These are phyloP conservation scores for Chaetomium globosum DNA, from an alignment of 2,329 filamentous ascomycete species.

Conservation along the genomic window DNA sequence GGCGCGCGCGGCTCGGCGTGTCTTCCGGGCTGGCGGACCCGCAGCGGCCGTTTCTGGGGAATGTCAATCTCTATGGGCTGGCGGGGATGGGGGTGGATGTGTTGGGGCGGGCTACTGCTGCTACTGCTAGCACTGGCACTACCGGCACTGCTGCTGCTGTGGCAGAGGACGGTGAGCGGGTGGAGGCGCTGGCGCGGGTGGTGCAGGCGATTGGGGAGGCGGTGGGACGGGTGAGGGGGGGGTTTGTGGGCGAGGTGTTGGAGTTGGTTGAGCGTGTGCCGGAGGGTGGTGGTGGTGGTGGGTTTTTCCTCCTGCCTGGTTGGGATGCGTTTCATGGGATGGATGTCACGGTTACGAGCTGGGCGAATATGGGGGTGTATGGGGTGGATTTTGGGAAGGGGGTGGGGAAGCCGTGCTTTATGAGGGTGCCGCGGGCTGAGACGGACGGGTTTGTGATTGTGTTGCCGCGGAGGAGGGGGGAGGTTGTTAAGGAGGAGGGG, in stretches of 20 bases:
- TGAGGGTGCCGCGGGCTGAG: slow-evolving; percentile 17
- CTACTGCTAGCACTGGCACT: no score
- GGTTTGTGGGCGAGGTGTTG: slow-evolving; percentile 13
- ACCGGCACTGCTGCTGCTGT: no score
- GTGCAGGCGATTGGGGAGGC: slow-evolving; percentile 9
- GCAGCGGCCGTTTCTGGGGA: slow-evolving; percentile 20
- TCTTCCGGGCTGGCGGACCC: neutral
- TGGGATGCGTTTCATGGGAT: neutral
- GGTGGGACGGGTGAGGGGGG: slow-evolving; percentile 13
- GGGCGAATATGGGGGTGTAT: slow-evolving; percentile 28
- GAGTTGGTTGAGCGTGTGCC: slow-evolving; percentile 16
- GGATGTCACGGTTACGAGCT: slow-evolving; percentile 27
- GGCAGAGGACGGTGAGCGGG: no score
- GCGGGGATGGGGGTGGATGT: neutral
- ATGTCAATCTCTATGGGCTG: slow-evolving; percentile 9
- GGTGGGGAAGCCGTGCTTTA: slow-evolving; percentile 18
- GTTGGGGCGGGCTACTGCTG: neutral
- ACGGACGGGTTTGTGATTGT: slow-evolving; percentile 15
- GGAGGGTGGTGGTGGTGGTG: neutral
- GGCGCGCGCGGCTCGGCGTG: neutral
- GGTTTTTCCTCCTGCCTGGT: slow-evolving; percentile 4
- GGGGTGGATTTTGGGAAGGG: slow-evolving; percentile 24
- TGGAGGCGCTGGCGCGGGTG: neutral
- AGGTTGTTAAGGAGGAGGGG: neutral
- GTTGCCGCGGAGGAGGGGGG: slow-evolving; percentile 18